phyloP scores from a whole-genome alignment of 306 rosid genomes.

The Cucurbita ficifolia region DNA sequence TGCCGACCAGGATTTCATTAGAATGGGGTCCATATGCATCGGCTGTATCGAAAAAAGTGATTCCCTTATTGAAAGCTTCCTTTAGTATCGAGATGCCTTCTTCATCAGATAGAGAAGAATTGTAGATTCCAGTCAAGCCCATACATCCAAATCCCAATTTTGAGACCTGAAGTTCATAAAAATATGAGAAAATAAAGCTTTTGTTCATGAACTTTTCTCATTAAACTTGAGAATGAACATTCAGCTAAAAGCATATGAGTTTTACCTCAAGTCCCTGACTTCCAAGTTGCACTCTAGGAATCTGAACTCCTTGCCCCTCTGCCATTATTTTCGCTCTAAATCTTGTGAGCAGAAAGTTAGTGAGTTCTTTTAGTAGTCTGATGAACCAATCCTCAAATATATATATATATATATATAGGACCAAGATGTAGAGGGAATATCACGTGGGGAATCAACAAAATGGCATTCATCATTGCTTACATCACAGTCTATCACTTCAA shows the following conservation, averaged over 20 bases:
- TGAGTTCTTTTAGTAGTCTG: background rate
- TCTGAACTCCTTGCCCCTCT: background rate
- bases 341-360: background rate
- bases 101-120: conserved; percentile 39
- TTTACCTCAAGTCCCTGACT: conserved; percentile 35
- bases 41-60: conserved; percentile 71
- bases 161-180: conserved; percentile 34
- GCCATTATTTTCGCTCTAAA: conserved; percentile 17
- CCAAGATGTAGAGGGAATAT: background rate
- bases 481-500: background rate
- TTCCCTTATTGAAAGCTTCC: conserved; percentile 41
- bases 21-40: conserved; percentile 39
- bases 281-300: conserved; percentile 37
- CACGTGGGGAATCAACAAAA: background rate
- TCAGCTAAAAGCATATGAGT: background rate
- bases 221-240: background rate
- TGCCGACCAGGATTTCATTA: conserved; percentile 56
- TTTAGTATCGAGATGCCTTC: conserved; percentile 38
- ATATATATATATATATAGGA: background rate
- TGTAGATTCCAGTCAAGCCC: conserved; percentile 44
- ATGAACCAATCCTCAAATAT: background rate
- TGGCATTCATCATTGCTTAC: background rate
- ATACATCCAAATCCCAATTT: conserved; percentile 62
- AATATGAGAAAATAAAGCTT: background rate
- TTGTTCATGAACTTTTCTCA: background rate